A percentile compares a stretch with the other conserved stretches of the same genome.
phyloP scores from a whole-genome alignment of 2,329 filamentous ascomycete species.

The Colletotrichum sp. region DNA sequence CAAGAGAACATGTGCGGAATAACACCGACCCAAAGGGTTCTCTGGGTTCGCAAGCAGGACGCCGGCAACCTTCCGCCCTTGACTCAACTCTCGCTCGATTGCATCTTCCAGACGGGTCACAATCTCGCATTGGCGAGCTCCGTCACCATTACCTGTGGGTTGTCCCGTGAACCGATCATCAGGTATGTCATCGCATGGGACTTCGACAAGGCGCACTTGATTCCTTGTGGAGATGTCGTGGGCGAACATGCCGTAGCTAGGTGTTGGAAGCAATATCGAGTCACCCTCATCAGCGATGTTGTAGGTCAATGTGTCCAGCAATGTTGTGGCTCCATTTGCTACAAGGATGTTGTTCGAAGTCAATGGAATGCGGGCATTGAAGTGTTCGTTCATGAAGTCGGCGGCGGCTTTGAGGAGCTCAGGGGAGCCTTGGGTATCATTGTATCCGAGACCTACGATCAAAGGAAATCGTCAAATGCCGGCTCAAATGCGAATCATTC shows the following conservation, averaged over 20 bases:
- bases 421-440: background rate
- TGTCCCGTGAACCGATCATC: background rate
- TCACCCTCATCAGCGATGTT: background rate
- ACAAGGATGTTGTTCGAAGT: background rate
- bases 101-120: background rate
- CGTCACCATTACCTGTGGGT: background rate
- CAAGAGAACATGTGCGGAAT: background rate
- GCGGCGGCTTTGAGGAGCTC: background rate
- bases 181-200: constrained; percentile 9
- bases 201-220: background rate
- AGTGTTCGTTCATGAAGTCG: constrained; percentile 5
- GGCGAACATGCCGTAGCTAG: background rate
- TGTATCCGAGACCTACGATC: background rate
- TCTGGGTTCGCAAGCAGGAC: background rate
- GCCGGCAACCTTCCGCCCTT: background rate
- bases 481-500: background rate
- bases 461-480: background rate
- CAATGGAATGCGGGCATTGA: background rate
- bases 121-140: background rate
- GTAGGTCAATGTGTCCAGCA: background rate
- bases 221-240: background rate
- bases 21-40: background rate
- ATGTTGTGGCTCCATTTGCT: background rate
- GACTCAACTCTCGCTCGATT: background rate
- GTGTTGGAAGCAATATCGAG: background rate